Evolutionary conservation across 306 rosid species (phyloP).

Genomic region (Quercus dentata): DNA sequence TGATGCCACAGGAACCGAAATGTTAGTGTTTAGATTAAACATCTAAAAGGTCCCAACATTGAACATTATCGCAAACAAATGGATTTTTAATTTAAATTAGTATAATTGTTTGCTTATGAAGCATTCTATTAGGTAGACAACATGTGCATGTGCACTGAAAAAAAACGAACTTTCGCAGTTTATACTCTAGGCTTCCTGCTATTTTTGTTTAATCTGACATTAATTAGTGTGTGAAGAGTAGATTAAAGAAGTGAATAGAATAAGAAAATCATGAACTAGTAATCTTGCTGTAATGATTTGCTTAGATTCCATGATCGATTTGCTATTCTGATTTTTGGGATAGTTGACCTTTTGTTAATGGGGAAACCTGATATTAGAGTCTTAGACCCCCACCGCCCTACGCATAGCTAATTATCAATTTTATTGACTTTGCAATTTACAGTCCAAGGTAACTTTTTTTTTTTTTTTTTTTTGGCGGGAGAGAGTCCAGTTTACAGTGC

Average conservation of each 20-base stretch:
- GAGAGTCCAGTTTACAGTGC: too few species aligned
- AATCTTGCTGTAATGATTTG: too few species aligned
- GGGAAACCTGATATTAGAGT: too few species aligned
- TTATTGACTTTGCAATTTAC: too few species aligned
- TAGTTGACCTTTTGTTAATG: too few species aligned
- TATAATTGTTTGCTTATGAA: neutral
- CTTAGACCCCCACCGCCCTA: too few species aligned
- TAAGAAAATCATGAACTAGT: neutral
- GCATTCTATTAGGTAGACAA: neutral
- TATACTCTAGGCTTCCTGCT: neutral
- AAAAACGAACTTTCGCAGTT: neutral
- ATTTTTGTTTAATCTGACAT: neutral
- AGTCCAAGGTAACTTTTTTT: too few species aligned
- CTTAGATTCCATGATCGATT: too few species aligned
- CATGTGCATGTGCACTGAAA: constrained; percentile 16
- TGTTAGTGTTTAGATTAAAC: neutral
- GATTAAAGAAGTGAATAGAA: neutral
- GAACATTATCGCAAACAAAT: neutral
- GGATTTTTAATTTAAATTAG: neutral
- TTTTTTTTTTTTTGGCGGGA: too few species aligned
- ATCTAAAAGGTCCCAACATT: neutral
- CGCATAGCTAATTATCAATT: too few species aligned
- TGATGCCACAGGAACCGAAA: too few species aligned
- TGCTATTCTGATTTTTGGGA: too few species aligned
- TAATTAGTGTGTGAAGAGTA: neutral